phyloP scores from a whole-genome alignment of 306 rosid genomes.

The Sphenostylis stenocarpa region DNA sequence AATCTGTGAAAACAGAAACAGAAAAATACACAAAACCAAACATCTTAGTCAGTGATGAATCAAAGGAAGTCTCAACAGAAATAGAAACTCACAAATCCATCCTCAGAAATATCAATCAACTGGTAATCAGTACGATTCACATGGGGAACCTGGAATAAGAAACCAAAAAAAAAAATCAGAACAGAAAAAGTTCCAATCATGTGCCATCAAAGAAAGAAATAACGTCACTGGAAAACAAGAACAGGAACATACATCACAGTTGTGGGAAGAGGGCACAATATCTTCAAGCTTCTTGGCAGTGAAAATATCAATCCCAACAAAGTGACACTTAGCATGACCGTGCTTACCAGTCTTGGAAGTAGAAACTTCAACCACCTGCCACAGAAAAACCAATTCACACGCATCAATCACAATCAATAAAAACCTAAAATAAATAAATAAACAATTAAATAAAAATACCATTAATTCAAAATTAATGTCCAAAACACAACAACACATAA shows the following conservation, averaged over 20 bases:
- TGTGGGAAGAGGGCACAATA: conserved; percentile 80
- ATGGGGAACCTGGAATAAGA: conserved; percentile 60
- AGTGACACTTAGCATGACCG: conserved; percentile 60
- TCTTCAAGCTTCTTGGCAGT: conserved; percentile 67
- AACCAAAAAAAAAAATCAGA: not conserved
- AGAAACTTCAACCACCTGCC: conserved; percentile 47
- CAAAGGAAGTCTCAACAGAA: not conserved
- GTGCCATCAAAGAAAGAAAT: not conserved
- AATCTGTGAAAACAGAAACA: not conserved
- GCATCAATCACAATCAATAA: not conserved
- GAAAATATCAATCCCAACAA: conserved; percentile 70
- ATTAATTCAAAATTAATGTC: not conserved
- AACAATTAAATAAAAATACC: not conserved
- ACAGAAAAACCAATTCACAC: not conserved
- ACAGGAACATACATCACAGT: conserved; percentile 58
- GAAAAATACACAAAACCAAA: not conserved
- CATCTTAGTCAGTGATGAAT: not conserved
- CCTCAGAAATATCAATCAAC: conserved; percentile 49
- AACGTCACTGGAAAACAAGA: not conserved
- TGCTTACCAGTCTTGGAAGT: conserved; percentile 49
- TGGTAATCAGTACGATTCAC: conserved; percentile 67
- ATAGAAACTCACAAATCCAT: conserved; percentile 53
- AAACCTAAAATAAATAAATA: not conserved
- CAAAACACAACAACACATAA: not conserved
- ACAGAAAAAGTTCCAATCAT: not conserved